Conservation (phyloP, 305 asterid species). For the Plantago coronopus region DNA sequence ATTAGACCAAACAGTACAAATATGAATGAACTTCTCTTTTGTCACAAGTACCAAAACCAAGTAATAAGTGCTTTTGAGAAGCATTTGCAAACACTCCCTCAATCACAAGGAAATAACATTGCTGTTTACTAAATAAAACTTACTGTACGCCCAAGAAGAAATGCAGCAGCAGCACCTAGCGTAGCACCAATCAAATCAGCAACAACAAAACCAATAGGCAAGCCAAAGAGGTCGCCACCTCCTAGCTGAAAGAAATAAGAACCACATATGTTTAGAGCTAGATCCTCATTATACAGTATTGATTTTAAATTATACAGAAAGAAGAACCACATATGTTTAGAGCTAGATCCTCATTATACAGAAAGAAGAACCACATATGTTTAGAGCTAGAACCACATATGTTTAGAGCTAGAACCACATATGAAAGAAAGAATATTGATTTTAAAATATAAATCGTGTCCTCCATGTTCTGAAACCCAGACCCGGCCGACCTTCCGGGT, state of each 20-base stretch:
- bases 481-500: too few species aligned
- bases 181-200: constrained; percentile 99
- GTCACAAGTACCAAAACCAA: too few species aligned
- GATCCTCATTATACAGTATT: neutral
- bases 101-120: constrained; percentile 9
- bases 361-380: constrained; percentile 18
- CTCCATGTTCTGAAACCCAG: too few species aligned
- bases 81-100: constrained; percentile 2
- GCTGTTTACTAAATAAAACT: constrained; percentile 24
- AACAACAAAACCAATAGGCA: constrained; percentile 89
- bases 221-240: constrained; percentile 95
- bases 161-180: constrained; percentile 90
- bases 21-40: too few species aligned
- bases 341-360: constrained; percentile 17
- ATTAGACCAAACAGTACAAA: too few species aligned
- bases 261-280: constrained; percentile 25
- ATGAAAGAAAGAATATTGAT: too few species aligned
- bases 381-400: constrained; percentile 21
- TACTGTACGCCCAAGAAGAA: constrained; percentile 96
- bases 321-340: constrained; percentile 20
- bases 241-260: constrained; percentile 62
- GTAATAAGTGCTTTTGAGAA: too few species aligned
- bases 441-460: too few species aligned
- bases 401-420: neutral
- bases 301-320: neutral